Conservation (phyloP, 305 asterid genomes). For the Fraxinus angustifolia region DNA sequence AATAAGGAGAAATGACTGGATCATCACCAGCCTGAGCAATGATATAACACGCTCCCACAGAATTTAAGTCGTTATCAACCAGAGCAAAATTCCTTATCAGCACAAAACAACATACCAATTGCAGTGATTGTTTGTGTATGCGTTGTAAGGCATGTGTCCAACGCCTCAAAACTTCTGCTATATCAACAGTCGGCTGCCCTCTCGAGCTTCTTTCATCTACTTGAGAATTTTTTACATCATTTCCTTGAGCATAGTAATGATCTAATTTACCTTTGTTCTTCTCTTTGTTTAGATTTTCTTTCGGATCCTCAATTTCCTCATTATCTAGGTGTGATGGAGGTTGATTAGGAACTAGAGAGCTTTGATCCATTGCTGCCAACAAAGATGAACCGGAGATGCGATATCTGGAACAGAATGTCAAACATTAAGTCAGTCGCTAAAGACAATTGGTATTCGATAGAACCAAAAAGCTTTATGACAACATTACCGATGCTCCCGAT, state of each 20-base stretch:
- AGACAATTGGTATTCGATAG: slow-evolving; percentile 16
- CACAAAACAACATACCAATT: slow-evolving; percentile 57
- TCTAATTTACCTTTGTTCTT: slow-evolving; percentile 33
- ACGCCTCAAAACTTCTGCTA: slow-evolving; percentile 91
- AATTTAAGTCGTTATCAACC: slow-evolving; percentile 13
- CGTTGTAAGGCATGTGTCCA: slow-evolving; percentile 99
- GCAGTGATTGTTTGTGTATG: slow-evolving; percentile 90
- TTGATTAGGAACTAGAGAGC: slow-evolving; percentile 53
- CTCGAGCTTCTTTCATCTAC: slow-evolving; percentile 70
- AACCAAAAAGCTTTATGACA: slow-evolving; percentile 17
- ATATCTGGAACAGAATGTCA: slow-evolving; percentile 57
- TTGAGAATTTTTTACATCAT: slow-evolving; percentile 52
- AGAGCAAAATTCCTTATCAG: slow-evolving; percentile 20
- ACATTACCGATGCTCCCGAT: slow-evolving; percentile 93
- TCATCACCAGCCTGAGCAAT: neutral
- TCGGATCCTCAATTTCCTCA: slow-evolving; percentile 53
- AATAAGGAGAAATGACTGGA: slow-evolving; percentile 12
- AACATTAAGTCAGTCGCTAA: slow-evolving; percentile 20
- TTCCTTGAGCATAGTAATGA: slow-evolving; percentile 38
- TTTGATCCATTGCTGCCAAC: slow-evolving; percentile 94
- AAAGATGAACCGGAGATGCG: slow-evolving; percentile 97
- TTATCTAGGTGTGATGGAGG: slow-evolving; percentile 46
- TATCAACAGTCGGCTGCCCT: slow-evolving; percentile 91
- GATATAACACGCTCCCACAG: neutral
- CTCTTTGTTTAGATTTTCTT: slow-evolving; percentile 39